phyloP scores from a whole-genome alignment of 768 basidiomycete genomes.

The Pulveroboletus sp. region DNA sequence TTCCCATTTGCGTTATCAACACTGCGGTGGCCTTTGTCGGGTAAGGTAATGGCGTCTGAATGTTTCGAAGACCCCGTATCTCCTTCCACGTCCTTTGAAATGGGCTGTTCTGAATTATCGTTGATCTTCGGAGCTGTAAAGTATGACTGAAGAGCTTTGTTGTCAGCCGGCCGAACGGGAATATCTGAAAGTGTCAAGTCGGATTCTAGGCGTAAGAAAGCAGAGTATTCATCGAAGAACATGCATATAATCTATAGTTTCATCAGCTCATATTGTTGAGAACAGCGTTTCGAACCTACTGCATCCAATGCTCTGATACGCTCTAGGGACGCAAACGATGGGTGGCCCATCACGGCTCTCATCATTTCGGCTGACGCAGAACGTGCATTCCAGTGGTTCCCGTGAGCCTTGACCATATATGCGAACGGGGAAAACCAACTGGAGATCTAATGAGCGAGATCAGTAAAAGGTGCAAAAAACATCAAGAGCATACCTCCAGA shows the following conservation, averaged over 20 bases:
- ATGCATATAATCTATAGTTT: neutral
- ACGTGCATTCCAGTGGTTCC: neutral
- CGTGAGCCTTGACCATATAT: slow-evolving; percentile 1
- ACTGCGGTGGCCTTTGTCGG: no score
- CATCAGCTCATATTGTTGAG: neutral
- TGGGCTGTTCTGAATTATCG: no score
- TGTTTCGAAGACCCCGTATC: no score
- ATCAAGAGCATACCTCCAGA: neutral
- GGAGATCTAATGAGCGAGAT: neutral
- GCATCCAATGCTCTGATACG: neutral
- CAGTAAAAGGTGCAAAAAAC: neutral
- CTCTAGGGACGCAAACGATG: neutral
- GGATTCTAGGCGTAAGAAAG: neutral
- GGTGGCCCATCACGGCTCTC: neutral
- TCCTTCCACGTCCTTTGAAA: no score
- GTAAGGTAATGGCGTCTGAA: no score
- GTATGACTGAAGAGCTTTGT: neutral
- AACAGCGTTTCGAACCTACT: neutral
- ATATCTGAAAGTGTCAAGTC: neutral
- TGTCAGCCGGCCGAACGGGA: neutral
- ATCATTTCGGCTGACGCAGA: neutral
- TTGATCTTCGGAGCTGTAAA: neutral
- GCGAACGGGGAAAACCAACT: slow-evolving; percentile 3
- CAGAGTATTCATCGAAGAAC: neutral
- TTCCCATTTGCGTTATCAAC: no score